Evolutionary conservation across 2,329 filamentous ascomycete species (phyloP).

Genomic region (Colletotrichum abscissum): DNA sequence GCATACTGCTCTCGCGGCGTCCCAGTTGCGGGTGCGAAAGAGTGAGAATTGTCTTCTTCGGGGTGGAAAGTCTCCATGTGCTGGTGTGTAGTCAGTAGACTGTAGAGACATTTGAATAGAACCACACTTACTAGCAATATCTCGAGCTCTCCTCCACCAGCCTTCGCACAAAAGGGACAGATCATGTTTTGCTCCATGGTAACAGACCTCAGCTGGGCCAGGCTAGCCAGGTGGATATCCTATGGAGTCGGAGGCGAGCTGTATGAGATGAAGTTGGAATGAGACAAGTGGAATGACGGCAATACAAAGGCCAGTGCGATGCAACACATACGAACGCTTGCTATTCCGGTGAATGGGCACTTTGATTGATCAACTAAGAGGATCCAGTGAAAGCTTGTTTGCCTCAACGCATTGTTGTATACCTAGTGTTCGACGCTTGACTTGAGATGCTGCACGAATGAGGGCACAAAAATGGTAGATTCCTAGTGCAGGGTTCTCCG

Average conservation of each 20-base stretch:
- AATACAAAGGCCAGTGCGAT: background rate
- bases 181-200: constrained; percentile 16
- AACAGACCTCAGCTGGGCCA: background rate
- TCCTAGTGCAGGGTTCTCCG: background rate
- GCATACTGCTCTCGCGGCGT: constrained; percentile 42
- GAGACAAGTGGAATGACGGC: background rate
- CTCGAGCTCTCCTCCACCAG: constrained; percentile 45
- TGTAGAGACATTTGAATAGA: background rate
- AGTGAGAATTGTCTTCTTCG: constrained; percentile 25
- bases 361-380: background rate
- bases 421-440: background rate
- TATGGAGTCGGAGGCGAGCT: background rate
- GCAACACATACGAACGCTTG: background rate
- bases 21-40: constrained; percentile 36
- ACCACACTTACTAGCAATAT: constrained; percentile 47
- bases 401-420: background rate
- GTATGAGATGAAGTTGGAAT: background rate
- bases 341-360: background rate
- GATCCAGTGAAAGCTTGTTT: background rate
- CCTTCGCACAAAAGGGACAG: constrained; percentile 51
- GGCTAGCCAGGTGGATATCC: background rate
- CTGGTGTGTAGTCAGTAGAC: constrained; percentile 29
- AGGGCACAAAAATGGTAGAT: background rate
- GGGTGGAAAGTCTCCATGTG: constrained; percentile 44
- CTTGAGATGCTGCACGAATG: background rate